These are phyloP conservation scores for Musa balbisiana DNA, from an alignment of 202 grass and related monocot species.

Conservation along the genomic window DNA sequence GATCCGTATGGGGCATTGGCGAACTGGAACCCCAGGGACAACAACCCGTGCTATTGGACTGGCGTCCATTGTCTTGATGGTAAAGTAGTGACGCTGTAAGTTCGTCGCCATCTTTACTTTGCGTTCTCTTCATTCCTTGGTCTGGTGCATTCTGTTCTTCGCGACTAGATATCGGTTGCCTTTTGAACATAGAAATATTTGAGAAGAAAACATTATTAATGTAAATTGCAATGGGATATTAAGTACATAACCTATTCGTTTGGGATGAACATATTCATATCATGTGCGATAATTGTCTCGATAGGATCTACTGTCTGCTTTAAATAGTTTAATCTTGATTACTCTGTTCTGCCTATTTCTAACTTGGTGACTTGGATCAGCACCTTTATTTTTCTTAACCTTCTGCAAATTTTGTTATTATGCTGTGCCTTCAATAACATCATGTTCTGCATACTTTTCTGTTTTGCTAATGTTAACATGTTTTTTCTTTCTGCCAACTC, in stretches of 20 bases:
- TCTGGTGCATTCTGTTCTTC: background rate
- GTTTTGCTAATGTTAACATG: background rate
- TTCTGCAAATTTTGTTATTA: background rate
- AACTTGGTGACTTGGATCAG: background rate
- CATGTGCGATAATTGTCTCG: no score
- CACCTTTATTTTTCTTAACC: background rate
- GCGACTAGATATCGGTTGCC: background rate
- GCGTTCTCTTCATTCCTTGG: background rate
- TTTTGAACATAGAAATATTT: background rate
- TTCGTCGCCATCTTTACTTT: constrained; percentile 6
- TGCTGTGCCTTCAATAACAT: background rate
- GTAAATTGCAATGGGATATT: background rate
- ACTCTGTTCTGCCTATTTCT: no score
- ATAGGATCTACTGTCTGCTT: background rate
- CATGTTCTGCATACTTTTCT: background rate
- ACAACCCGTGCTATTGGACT: constrained; percentile 63
- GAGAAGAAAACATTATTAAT: background rate
- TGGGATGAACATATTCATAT: no score
- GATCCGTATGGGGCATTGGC: constrained; percentile 65
- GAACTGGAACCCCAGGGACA: constrained; percentile 48
- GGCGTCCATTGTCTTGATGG: constrained; percentile 50
- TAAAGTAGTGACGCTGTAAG: constrained; percentile 76
- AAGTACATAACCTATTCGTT: background rate
- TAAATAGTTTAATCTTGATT: background rate
- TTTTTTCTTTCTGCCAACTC: background rate